Evolutionary conservation across 2,329 filamentous ascomycete species (phyloP).

Genomic region (Pleurostoma richardsiae): DNA sequence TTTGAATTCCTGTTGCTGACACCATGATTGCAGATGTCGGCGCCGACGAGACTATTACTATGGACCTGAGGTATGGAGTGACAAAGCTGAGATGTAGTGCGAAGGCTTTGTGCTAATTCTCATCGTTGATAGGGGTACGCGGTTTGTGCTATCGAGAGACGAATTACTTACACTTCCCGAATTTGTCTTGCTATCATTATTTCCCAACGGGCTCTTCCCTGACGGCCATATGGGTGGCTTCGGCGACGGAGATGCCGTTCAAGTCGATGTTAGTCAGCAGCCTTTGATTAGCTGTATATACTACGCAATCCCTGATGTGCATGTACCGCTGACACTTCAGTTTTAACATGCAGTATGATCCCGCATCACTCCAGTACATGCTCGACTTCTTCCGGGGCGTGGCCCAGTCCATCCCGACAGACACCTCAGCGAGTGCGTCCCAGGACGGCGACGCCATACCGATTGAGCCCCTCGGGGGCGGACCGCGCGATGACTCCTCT

Average conservation of each 20-base stretch:
- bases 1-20: constrained; percentile 12
- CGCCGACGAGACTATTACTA: constrained; percentile 88
- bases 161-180: constrained; percentile 93
- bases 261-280: constrained; percentile 72
- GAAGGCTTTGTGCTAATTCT: constrained; percentile 16
- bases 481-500: constrained; percentile 68
- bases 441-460: constrained; percentile 60
- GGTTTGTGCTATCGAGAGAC: constrained; percentile 90
- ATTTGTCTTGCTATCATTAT: constrained; percentile 95
- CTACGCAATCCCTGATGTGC: constrained; percentile 29
- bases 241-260: constrained; percentile 88
- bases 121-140: constrained; percentile 63
- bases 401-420: constrained; percentile 86
- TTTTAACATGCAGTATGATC: constrained; percentile 72
- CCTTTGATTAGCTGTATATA: constrained; percentile 3
- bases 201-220: constrained; percentile 95
- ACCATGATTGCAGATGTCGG: constrained; percentile 56
- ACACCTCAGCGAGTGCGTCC: constrained; percentile 61
- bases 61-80: constrained; percentile 76
- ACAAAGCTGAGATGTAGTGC: constrained; percentile 1
- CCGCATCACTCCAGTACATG: constrained; percentile 96
- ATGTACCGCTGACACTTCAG: constrained; percentile 29
- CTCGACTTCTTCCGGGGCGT: constrained; percentile 96
- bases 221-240: constrained; percentile 94
- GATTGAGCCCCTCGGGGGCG: constrained; percentile 65